These are phyloP conservation scores for Onygenales sp. DNA, from an alignment of 2,329 filamentous ascomycete species.

Conservation along the genomic window DNA sequence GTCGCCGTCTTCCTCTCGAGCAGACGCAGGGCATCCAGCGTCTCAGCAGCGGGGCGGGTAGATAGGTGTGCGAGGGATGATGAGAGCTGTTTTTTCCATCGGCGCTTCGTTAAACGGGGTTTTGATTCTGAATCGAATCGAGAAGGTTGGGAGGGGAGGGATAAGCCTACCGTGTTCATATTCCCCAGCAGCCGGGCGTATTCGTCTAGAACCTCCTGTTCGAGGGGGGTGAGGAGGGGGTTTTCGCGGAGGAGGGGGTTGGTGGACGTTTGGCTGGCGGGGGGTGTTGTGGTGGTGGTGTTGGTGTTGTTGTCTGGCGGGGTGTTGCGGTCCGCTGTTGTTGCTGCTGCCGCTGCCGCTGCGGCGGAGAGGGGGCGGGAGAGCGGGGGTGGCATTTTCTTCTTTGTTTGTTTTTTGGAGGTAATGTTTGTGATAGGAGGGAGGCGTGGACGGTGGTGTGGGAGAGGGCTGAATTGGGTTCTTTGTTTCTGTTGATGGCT, in stretches of 20 bases:
- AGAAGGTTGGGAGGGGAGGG: too few relatives aligned
- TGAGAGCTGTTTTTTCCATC: conserved; percentile 19
- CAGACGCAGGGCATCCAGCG: conserved; percentile 67
- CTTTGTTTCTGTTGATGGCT: too few relatives aligned
- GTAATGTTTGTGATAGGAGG: too few relatives aligned
- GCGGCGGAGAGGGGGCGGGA: too few relatives aligned
- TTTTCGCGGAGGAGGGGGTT: conserved; percentile 31
- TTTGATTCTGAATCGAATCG: too few relatives aligned
- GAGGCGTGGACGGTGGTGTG: too few relatives aligned
- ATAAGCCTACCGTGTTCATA: conserved; percentile 65
- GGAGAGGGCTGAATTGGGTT: too few relatives aligned
- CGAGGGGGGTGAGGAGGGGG: conserved; percentile 56
- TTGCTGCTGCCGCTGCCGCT: too few relatives aligned
- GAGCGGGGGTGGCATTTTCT: too few relatives aligned
- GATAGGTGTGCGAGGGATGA: conserved; percentile 44
- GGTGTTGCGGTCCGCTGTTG: not conserved
- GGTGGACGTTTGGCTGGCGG: conserved; percentile 10
- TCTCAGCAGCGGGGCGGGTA: conserved; percentile 63
- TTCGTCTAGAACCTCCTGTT: conserved; percentile 92
- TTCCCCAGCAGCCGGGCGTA: conserved; percentile 82
- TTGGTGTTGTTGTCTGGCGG: not conserved
- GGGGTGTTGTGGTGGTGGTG: conserved; percentile 18
- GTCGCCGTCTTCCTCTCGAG: conserved; percentile 90
- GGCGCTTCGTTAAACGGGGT: not conserved
- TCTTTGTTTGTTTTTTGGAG: too few relatives aligned